These are phyloP conservation scores for Debaryomycetaceae sp. DNA, from an alignment of 1,139 yeast genomes.

Conservation along the genomic window DNA sequence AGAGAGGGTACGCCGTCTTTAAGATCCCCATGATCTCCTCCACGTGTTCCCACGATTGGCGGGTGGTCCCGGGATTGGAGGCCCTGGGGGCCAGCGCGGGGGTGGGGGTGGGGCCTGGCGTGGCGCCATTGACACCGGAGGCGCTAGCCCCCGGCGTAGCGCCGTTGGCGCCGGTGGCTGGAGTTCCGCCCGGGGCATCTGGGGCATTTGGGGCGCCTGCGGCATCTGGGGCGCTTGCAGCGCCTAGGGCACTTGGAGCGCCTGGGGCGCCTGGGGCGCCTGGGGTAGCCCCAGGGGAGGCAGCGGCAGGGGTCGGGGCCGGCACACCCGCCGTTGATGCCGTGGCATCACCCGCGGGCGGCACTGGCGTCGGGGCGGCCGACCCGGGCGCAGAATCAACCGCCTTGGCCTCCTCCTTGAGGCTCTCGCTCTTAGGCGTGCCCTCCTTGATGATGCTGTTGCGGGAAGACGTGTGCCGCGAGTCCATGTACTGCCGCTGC, in stretches of 20 bases:
- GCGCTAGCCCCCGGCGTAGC: constrained; percentile 2
- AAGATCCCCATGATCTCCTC: constrained; percentile 93
- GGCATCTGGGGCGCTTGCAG: background rate
- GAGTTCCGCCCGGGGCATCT: constrained; percentile 12
- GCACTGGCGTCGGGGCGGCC: constrained; percentile 3
- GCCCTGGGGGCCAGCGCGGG: constrained; percentile 3
- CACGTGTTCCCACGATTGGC: constrained; percentile 92
- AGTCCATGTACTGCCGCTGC: constrained; percentile 72
- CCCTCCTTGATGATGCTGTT: constrained; percentile 1
- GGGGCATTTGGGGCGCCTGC: constrained; percentile 4
- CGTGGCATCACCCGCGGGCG: constrained; percentile 3
- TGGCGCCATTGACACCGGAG: background rate
- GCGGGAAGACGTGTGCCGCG: constrained; percentile 28
- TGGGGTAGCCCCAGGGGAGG: background rate
- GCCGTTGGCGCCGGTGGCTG: constrained; percentile 7
- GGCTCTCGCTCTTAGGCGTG: constrained; percentile 5
- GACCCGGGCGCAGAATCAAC: background rate
- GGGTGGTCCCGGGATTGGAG: constrained; percentile 5
- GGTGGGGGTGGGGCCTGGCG: constrained; percentile 1
- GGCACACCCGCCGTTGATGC: constrained; percentile 4
- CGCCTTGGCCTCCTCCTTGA: constrained; percentile 1
- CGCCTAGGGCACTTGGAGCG: background rate
- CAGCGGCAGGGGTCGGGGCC: background rate
- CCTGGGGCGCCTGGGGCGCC: background rate
- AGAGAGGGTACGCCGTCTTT: constrained; percentile 91